A percentile compares a stretch with the other conserved stretches of the same genome.
Evolutionary conservation across 2,329 filamentous ascomycete species (phyloP).

Genomic region (Didymella sp.): DNA sequence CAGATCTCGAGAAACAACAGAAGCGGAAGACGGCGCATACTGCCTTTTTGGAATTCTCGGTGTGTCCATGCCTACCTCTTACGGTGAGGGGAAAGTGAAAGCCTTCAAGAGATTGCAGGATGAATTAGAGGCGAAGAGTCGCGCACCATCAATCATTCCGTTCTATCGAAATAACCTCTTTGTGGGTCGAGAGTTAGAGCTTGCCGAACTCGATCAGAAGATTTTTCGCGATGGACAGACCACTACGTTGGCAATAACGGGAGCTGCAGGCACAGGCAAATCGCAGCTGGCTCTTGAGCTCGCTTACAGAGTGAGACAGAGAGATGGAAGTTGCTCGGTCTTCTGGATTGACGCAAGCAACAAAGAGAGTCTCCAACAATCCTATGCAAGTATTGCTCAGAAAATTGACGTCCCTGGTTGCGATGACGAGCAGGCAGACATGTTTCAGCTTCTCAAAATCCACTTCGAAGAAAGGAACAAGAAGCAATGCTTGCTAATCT

Average conservation of each 20-base stretch:
- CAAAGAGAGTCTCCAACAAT: not conserved
- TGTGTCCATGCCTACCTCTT: constrained; percentile 5
- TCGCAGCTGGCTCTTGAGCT: not conserved
- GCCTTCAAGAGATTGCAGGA: not conserved
- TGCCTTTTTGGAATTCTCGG: constrained; percentile 24
- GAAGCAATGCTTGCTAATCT: not conserved
- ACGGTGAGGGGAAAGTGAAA: not conserved
- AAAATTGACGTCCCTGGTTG: not conserved
- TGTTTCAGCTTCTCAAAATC: not conserved
- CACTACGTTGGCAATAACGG: not conserved
- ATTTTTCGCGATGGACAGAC: not conserved
- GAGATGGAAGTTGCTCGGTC: not conserved
- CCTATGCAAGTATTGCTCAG: not conserved
- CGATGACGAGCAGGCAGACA: not conserved
- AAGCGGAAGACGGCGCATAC: constrained; percentile 27
- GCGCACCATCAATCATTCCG: not conserved
- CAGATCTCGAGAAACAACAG: constrained; percentile 21
- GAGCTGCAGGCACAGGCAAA: not conserved
- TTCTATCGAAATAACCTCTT: not conserved
- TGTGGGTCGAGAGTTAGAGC: not conserved
- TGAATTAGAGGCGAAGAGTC: not conserved
- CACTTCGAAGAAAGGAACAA: not conserved
- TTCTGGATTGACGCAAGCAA: not conserved
- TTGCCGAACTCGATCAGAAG: not conserved
- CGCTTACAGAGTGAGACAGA: not conserved